A percentile compares a stretch with the other conserved stretches of the same genome.
These are phyloP conservation scores for Mucuna pruriens DNA, from an alignment of 306 rosid genomes.

Conservation along the genomic window DNA sequence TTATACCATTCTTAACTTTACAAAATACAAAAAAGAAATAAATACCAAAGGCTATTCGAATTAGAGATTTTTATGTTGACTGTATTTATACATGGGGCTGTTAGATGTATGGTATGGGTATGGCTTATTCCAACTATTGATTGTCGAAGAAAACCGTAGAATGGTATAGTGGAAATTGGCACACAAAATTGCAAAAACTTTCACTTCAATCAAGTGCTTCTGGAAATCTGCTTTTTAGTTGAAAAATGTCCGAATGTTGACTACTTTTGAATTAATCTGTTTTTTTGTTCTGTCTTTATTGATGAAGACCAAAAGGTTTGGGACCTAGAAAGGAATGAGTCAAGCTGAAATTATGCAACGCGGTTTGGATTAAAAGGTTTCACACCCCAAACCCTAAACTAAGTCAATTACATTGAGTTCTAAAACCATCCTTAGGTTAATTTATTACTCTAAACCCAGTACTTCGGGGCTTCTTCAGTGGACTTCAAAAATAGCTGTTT, in stretches of 20 bases:
- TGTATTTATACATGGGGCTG: not conserved
- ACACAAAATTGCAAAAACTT: not conserved
- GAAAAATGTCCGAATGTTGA: not conserved
- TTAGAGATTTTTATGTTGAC: not conserved
- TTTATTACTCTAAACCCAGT: not conserved
- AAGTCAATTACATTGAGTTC: constrained; percentile 18
- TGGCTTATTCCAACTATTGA: not conserved
- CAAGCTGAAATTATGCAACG: not conserved
- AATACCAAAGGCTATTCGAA: too few relatives aligned
- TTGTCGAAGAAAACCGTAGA: not conserved
- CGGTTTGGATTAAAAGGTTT: constrained; percentile 30
- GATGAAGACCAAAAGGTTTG: not conserved
- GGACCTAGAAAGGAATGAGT: constrained; percentile 21
- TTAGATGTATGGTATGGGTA: too few relatives aligned
- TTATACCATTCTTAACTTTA: too few relatives aligned
- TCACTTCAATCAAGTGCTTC: not conserved
- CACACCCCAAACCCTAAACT: too few relatives aligned
- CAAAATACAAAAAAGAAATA: too few relatives aligned
- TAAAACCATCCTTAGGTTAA: not conserved
- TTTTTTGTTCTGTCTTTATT: not conserved
- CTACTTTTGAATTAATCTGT: too few relatives aligned
- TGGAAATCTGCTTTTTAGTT: not conserved
- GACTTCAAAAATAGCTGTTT: not conserved
- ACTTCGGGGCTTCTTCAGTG: not conserved
- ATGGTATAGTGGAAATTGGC: not conserved